Base-by-base conservation (phyloP, 139 green algal genomes). In the Chlamydomonas sphaeroides region DNA sequence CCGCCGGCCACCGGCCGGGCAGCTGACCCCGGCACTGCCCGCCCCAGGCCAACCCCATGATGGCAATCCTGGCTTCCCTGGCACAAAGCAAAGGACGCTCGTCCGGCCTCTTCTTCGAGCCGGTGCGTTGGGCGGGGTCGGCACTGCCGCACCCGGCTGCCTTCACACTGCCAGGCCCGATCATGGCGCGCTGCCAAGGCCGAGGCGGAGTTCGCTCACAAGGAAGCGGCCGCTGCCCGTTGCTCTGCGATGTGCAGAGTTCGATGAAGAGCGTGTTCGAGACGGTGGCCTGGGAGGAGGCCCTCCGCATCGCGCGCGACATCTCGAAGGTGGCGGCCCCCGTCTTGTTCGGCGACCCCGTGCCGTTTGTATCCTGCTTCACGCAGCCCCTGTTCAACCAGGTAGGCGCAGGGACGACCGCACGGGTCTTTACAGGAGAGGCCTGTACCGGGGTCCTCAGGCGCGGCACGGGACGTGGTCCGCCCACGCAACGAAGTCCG, bases 21-120 rank as follows among this genome's bases (percentile, higher is more conserved):
- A 17, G 25, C 14, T 77, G 20, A 21, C 48, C 7, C 17, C 65
- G 48, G 6, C n/a, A n/a, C n/a, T n/a, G n/a, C n/a, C n/a, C n/a
- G n/a, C n/a, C n/a, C n/a, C n/a, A n/a, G n/a, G n/a, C n/a, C n/a
- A n/a, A n/a, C n/a, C n/a, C n/a, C n/a, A n/a, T n/a, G n/a, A n/a
- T 45, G 20, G 69, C 45, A 5, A 77, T 77, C 48, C 69, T 77
- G 23, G 45, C 69, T 32, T 49, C 32, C 41, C n/a, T 77, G 69
- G 69, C 48, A 33, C 69, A 77, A 32, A 32, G 30, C 32, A 15
- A n/a, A 17, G 69, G 45, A 15, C 69, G 28, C 32, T 6, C 20
- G 48, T 65, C 42, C 18, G 48, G 48, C 1, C 48, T 77, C 18
- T 77, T 41, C 10, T 32, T 48, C 5, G n/a, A 77, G n/a, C 69